Conservation (phyloP, 2,329 filamentous ascomycete genomes). For the Apiospora koreana region DNA sequence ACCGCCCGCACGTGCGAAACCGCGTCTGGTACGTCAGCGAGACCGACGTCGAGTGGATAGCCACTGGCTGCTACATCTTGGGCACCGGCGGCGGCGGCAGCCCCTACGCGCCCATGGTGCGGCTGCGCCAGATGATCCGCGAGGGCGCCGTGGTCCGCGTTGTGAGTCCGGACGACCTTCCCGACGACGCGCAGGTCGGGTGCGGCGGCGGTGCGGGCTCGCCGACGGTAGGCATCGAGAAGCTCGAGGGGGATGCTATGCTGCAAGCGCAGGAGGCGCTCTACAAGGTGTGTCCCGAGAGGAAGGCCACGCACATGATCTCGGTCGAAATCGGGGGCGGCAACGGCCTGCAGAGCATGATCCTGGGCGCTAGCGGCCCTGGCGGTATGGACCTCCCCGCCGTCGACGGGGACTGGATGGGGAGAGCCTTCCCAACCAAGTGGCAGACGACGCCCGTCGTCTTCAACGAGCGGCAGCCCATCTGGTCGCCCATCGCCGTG, state of each 20-base stretch:
- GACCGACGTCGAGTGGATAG: conserved; percentile 57
- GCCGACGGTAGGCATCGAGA: conserved; percentile 62
- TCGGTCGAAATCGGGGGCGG: conserved; percentile 66
- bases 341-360: conserved; percentile 61
- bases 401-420: conserved; percentile 60
- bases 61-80: conserved; percentile 61
- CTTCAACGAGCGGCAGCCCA: conserved; percentile 47
- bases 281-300: conserved; percentile 44
- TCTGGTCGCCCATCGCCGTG: conserved; percentile 46
- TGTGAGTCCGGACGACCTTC: conserved; percentile 50
- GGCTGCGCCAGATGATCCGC: conserved; percentile 51
- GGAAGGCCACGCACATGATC: conserved; percentile 56
- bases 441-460: conserved; percentile 58
- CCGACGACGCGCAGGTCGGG: conserved; percentile 52
- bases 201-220: conserved; percentile 60
- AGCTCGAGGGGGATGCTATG: conserved; percentile 58
- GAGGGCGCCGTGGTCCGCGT: conserved; percentile 52
- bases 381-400: conserved; percentile 46
- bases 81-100: conserved; percentile 62
- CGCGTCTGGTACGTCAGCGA: conserved; percentile 59
- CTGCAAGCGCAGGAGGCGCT: conserved; percentile 52
- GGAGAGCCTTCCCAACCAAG: conserved; percentile 54
- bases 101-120: conserved; percentile 53
- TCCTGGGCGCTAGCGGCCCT: conserved; percentile 54
- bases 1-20: conserved; percentile 50